These are phyloP conservation scores for Auriscalpium vulgare DNA, from an alignment of 768 basidiomycete genomes.

Conservation along the genomic window DNA sequence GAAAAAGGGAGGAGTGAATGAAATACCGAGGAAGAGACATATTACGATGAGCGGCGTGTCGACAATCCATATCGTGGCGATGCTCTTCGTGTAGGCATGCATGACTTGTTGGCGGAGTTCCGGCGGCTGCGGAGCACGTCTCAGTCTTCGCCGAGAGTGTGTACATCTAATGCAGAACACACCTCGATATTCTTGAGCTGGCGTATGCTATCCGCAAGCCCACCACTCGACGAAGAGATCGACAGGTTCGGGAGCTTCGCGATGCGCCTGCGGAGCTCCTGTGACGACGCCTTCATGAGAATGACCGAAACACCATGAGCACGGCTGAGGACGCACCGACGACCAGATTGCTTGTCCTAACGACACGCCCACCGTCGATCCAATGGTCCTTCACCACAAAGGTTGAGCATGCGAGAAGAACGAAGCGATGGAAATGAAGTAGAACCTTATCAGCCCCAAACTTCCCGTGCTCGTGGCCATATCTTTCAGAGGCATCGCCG, in stretches of 20 bases:
- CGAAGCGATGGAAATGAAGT: neutral
- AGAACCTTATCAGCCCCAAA: slow-evolving; percentile 24
- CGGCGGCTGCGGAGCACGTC: slow-evolving; percentile 33
- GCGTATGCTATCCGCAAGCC: slow-evolving; percentile 6
- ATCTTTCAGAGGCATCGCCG: slow-evolving; percentile 39
- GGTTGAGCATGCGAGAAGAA: neutral
- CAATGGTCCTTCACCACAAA: slow-evolving; percentile 10
- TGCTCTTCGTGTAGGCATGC: slow-evolving; percentile 55
- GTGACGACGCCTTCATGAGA: no score
- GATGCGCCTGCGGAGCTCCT: neutral
- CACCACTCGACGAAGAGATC: neutral
- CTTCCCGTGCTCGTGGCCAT: slow-evolving; percentile 36
- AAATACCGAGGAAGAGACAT: slow-evolving; percentile 36
- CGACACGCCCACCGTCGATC: slow-evolving; percentile 21
- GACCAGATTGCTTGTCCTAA: slow-evolving; percentile 21
- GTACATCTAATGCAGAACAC: neutral
- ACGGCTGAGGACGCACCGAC: neutral
- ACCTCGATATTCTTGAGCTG: neutral
- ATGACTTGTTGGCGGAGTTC: slow-evolving; percentile 39
- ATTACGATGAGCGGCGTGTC: slow-evolving; percentile 49
- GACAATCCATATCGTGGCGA: slow-evolving; percentile 58
- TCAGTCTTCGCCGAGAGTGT: no score
- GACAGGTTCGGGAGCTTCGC: neutral
- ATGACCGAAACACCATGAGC: no score
- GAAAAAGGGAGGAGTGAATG: neutral